phyloP scores from a whole-genome alignment of 768 basidiomycete species.

The Boletus coccyginus region DNA sequence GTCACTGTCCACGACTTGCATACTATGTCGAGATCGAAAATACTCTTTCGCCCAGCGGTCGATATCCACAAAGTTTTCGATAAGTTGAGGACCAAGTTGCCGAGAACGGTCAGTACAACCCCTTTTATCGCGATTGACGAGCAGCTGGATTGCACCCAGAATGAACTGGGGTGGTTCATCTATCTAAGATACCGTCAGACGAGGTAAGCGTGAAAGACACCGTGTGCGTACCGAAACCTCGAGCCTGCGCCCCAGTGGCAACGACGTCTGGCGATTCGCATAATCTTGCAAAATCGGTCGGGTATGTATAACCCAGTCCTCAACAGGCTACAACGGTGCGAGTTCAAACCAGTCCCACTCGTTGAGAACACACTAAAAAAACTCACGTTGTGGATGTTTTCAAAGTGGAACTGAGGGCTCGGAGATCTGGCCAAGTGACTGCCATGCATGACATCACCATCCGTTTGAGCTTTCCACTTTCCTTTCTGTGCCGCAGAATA shows the following conservation, averaged over 20 bases:
- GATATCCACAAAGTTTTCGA: conserved; percentile 31
- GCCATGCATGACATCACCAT: not conserved
- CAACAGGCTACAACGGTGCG: conserved; percentile 7
- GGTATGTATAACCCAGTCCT: conserved; percentile 24
- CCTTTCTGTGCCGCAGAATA: conserved; percentile 14
- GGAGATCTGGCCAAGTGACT: not conserved
- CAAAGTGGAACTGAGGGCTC: conserved; percentile 1
- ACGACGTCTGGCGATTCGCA: conserved; percentile 25
- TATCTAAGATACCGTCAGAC: conserved; percentile 17
- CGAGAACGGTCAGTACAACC: conserved; percentile 13
- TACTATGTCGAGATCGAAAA: conserved; percentile 21
- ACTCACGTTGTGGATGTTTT: conserved; percentile 3
- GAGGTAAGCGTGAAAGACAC: not conserved
- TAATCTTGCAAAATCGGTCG: conserved; percentile 25
- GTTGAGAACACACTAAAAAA: not conserved
- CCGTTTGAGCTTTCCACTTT: conserved; percentile 8
- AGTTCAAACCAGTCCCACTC: not conserved
- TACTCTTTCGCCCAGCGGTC: conserved; percentile 28
- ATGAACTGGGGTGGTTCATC: conserved; percentile 25
- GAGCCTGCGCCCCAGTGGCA: conserved; percentile 25
- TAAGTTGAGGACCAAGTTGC: conserved; percentile 27
- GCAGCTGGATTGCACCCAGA: conserved; percentile 26
- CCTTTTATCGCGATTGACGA: conserved; percentile 25
- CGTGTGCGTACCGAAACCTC: conserved; percentile 21
- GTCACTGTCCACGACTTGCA: conserved; percentile 12